Conservation (phyloP, 2,329 filamentous ascomycete genomes). For the Aphanoascus verrucosus region DNA sequence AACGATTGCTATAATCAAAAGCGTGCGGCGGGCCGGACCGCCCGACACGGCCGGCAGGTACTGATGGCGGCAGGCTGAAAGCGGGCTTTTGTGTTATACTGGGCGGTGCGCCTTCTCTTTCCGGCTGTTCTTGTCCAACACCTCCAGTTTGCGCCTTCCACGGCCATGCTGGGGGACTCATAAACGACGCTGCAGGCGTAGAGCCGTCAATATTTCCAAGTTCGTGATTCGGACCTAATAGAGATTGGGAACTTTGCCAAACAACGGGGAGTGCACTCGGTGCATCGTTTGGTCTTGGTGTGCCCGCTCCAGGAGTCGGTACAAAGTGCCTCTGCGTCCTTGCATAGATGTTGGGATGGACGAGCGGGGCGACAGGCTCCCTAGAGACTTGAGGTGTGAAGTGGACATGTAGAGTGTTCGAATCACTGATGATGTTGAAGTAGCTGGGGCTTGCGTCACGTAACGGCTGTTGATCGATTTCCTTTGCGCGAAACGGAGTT, state of each 20-base stretch:
- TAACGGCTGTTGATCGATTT: not conserved
- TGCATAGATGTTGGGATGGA: not conserved
- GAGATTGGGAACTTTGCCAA: not conserved
- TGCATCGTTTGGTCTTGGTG: not conserved
- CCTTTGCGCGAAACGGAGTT: conserved; percentile 33
- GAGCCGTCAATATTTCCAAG: not conserved
- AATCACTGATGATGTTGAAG: conserved; percentile 11
- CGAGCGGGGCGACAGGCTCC: not conserved
- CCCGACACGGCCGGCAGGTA: not conserved
- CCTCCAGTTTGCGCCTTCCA: not conserved
- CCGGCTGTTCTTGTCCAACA: not conserved
- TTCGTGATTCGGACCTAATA: not conserved
- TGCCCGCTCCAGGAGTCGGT: not conserved
- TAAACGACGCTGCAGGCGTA: not conserved
- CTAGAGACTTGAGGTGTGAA: not conserved
- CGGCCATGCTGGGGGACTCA: not conserved
- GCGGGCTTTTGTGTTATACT: not conserved
- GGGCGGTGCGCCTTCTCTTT: not conserved
- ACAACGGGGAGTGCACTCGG: not conserved
- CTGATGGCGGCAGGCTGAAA: not conserved
- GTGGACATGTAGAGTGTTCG: conserved; percentile 4
- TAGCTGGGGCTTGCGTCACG: conserved; percentile 12
- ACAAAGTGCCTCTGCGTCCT: not conserved
- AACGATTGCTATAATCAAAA: not conserved
- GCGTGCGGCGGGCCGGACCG: not conserved